A percentile compares a stretch with the other conserved stretches of the same genome.
These are phyloP conservation scores for Alternaria ethzedia DNA, from an alignment of 2,329 filamentous ascomycete genomes.

Conservation along the genomic window DNA sequence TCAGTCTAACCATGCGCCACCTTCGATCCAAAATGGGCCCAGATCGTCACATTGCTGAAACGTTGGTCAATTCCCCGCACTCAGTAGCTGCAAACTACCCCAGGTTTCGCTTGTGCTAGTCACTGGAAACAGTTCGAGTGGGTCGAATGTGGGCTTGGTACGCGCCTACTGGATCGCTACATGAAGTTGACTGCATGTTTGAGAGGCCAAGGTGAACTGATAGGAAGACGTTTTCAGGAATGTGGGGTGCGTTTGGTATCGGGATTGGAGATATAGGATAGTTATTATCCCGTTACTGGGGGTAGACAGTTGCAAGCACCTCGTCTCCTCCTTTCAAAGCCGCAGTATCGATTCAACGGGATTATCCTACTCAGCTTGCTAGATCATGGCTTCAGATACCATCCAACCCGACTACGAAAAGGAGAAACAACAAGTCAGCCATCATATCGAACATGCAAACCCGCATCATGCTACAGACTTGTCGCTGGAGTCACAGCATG, in stretches of 20 bases:
- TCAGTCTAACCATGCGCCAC: slow-evolving; percentile 18
- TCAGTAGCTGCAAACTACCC: slow-evolving; percentile 25
- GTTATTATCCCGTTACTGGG: neutral
- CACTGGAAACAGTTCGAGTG: slow-evolving; percentile 2
- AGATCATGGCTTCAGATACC: neutral
- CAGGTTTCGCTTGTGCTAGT: slow-evolving; percentile 19
- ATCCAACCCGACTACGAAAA: slow-evolving; percentile 17
- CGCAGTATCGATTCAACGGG: neutral
- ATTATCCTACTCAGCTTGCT: neutral
- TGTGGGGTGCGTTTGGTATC: slow-evolving; percentile 1
- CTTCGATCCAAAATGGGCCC: neutral
- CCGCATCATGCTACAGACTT: slow-evolving; percentile 20
- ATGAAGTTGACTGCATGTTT: neutral
- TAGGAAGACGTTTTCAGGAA: slow-evolving; percentile 8
- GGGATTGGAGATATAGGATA: neutral
- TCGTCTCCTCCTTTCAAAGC: neutral
- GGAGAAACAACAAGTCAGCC: slow-evolving; percentile 32
- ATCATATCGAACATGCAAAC: slow-evolving; percentile 32
- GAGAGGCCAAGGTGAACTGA: slow-evolving; percentile 7
- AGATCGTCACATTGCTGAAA: slow-evolving; percentile 8
- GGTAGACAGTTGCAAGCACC: neutral
- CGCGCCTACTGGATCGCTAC: neutral
- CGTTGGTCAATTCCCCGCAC: slow-evolving; percentile 33
- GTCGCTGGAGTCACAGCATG: slow-evolving; percentile 32
- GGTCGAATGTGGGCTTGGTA: neutral